Percentiles rank a stretch among this genome's conserved stretches.
Conservation (phyloP, 2,329 filamentous ascomycete genomes). For the Colletotrichum lupini region DNA sequence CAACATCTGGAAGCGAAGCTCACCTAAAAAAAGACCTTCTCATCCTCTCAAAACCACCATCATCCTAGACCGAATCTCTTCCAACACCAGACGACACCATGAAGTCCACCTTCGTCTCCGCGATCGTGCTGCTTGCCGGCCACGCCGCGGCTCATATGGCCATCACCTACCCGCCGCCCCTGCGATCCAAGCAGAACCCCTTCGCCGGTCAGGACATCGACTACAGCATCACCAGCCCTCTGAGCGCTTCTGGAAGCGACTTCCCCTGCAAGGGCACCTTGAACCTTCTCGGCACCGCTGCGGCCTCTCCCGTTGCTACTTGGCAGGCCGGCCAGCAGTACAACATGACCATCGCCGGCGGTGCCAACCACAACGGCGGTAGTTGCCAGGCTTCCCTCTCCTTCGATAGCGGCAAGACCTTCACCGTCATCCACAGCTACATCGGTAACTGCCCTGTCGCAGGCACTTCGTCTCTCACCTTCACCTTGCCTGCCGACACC, state of each 20-base stretch:
- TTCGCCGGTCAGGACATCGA: constrained; percentile 62
- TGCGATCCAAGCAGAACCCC: constrained; percentile 65
- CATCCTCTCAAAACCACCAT: background rate
- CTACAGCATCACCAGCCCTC: constrained; percentile 78
- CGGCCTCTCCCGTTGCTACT: constrained; percentile 65
- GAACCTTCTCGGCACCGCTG: constrained; percentile 57
- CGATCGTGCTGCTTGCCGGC: constrained; percentile 49
- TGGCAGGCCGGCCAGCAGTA: constrained; percentile 73
- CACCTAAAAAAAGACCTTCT: background rate
- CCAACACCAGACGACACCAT: constrained; percentile 37
- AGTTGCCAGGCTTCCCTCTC: constrained; percentile 82
- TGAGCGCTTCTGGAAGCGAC: constrained; percentile 69
- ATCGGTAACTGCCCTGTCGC: constrained; percentile 64
- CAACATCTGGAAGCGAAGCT: background rate
- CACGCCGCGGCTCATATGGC: constrained; percentile 66
- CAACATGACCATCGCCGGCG: constrained; percentile 72
- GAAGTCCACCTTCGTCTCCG: constrained; percentile 37
- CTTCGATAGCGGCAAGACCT: constrained; percentile 76
- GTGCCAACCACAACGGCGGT: constrained; percentile 74
- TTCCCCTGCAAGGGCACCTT: constrained; percentile 81
- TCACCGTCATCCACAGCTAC: constrained; percentile 73
- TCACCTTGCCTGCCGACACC: constrained; percentile 73
- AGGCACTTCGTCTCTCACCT: constrained; percentile 66
- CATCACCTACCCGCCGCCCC: constrained; percentile 63
- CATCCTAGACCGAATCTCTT: constrained; percentile 2